Percentiles rank a stretch among this genome's conserved stretches.
Conservation (phyloP, 139 green algal genomes). For the Yamagishiella unicocca region DNA sequence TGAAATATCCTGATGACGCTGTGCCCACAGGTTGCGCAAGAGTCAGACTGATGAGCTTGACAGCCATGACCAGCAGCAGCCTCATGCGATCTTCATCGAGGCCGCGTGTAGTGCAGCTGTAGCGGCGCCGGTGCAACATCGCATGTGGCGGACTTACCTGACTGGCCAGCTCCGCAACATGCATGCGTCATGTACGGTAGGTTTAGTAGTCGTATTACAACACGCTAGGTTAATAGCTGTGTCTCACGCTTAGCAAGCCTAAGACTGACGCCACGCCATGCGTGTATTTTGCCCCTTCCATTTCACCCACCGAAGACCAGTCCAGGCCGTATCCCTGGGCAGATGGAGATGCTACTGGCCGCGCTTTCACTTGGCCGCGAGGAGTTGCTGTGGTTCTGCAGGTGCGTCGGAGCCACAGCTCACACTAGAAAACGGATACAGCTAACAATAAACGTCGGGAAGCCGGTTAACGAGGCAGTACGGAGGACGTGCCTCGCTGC, state of each 20-base stretch:
- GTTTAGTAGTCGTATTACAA: no score
- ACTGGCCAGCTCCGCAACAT: constrained; percentile 19
- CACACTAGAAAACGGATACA: no score
- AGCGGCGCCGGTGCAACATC: constrained; percentile 29
- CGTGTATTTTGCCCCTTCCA: no score
- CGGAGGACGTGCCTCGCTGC: no score
- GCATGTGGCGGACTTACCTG: constrained; percentile 42
- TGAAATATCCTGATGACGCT: no score
- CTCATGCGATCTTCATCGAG: constrained; percentile 1
- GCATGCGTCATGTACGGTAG: neutral
- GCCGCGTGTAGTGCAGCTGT: neutral
- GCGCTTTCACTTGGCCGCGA: constrained; percentile 30
- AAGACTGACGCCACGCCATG: no score
- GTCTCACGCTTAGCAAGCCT: no score
- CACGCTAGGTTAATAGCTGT: no score
- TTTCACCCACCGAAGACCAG: neutral
- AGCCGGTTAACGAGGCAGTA: no score
- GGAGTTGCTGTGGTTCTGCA: constrained; percentile 42
- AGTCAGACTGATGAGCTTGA: neutral
- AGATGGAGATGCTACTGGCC: constrained; percentile 37
- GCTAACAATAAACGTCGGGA: no score
- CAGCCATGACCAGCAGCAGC: neutral
- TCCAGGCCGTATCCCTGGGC: neutral
- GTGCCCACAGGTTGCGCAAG: constrained; percentile 22
- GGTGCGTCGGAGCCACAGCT: neutral